These are phyloP conservation scores for Carex myosuroides DNA, from an alignment of 176 grass and related monocot genomes.

Conservation along the genomic window DNA sequence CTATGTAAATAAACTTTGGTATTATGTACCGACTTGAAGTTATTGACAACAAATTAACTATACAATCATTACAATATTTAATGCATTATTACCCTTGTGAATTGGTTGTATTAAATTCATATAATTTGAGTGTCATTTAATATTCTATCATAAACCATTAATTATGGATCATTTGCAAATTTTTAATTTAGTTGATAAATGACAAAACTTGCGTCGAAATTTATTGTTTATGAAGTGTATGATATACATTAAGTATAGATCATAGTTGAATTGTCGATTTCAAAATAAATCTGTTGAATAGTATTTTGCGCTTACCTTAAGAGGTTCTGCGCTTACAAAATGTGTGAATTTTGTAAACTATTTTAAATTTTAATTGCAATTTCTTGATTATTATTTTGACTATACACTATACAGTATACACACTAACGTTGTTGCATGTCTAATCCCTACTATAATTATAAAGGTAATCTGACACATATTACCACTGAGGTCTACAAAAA, in stretches of 20 bases:
- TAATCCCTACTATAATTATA: background rate
- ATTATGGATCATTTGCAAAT: too few species aligned
- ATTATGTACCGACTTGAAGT: too few species aligned
- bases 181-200: too few species aligned
- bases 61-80: too few species aligned
- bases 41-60: too few species aligned
- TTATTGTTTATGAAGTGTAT: background rate
- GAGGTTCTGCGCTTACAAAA: background rate
- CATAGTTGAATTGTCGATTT: background rate
- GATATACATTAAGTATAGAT: background rate
- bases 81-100: too few species aligned
- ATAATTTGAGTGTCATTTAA: too few species aligned
- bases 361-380: background rate
- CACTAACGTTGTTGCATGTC: background rate
- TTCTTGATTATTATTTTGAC: background rate
- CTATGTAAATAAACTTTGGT: too few species aligned
- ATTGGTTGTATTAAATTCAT: too few species aligned
- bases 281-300: background rate
- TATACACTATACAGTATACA: background rate
- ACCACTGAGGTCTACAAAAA: background rate
- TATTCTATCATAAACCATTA: too few species aligned
- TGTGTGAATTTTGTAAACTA: background rate
- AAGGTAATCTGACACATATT: background rate
- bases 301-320: too few species aligned
- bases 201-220: too few species aligned